Evolutionary conservation across 2,329 filamentous ascomycete genomes (phyloP), one percentile per base, ranked within the genome.

Genomic region (Talaromyces pinophilus): DNA sequence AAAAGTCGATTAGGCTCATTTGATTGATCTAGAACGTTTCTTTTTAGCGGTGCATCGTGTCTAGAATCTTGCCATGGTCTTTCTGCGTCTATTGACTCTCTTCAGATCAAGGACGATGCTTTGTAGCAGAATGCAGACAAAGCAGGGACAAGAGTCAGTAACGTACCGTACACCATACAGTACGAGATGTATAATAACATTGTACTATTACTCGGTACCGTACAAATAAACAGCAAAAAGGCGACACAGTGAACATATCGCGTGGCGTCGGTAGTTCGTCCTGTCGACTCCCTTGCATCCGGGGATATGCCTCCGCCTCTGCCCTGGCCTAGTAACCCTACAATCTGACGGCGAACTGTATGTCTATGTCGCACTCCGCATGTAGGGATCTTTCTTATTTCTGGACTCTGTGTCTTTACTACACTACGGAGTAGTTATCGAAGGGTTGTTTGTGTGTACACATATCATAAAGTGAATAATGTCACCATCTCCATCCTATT

Each of bases 221-320:
- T 59, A 40, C 57, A 28, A 28, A 40, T 28, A 44, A 59, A 30
- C 35, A 42, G 57, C 38, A 13, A 46, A n/a, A 28, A 42, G 25
- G 57, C 35, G 35, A 42, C 55, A 13, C 13, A 59, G 11, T 11
- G 19, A 28, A 60, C 57, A 46, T 28, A 42, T 64, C 62, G 62
- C 62, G 62, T 64, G 62, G 62, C 46, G 46, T 40, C 48, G 61
- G 59, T 63, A 40, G 42, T 63, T 63, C 22, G 52, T 25, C 13
- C 50, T 54, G 50, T 44, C 48, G 33, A 44, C 48, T 55, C 62
- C 57, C 62, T 64, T 64, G 62, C 62, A n/a, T 64, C 38, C 52
- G 38, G 62, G 62, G 52, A 64, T 64, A 38, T 59, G 50, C 54
- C 40, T 63, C 57, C 38, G 22, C 57, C 57, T 60, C 57, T 38